Evolutionary conservation across 2,329 filamentous ascomycete genomes (phyloP).

Genomic region (Lithohypha guttulata): DNA sequence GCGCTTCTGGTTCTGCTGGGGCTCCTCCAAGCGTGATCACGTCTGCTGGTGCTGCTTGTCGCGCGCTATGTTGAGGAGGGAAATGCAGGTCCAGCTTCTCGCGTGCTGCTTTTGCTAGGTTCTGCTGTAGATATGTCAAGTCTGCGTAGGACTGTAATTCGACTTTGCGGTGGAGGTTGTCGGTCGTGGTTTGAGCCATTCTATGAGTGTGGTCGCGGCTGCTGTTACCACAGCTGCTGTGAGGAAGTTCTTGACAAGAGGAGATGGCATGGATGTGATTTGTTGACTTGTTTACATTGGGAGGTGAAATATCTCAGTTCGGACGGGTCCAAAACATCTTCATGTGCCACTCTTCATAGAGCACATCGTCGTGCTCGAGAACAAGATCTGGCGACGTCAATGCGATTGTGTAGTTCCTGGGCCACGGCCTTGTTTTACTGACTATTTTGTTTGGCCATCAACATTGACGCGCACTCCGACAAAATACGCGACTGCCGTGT

Average conservation of each 20-base stretch:
- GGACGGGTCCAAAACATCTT: no score
- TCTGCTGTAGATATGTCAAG: constrained; percentile 38
- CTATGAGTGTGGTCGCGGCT: constrained; percentile 2
- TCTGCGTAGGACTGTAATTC: constrained; percentile 41
- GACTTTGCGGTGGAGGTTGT: constrained; percentile 36
- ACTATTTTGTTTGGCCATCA: no score
- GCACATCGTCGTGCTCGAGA: no score
- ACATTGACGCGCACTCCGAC: no score
- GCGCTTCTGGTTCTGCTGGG: constrained; percentile 17
- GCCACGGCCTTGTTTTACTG: no score
- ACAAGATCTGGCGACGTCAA: no score
- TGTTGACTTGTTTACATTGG: no score
- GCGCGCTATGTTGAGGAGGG: constrained; percentile 34
- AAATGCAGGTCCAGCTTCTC: constrained; percentile 40
- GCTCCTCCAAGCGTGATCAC: constrained; percentile 35
- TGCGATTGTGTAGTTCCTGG: no score
- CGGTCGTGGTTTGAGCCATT: constrained; percentile 7
- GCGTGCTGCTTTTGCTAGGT: constrained; percentile 34
- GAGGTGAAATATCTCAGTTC: no score
- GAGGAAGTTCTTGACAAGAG: constrained; percentile 5
- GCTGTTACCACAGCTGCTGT: background rate
- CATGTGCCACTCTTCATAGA: no score
- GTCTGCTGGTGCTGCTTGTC: constrained; percentile 18
- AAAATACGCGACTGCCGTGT: no score
- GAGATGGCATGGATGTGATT: constrained; percentile 1